These are phyloP conservation scores for Monilinia laxa DNA, from an alignment of 2,329 filamentous ascomycete species.

Conservation along the genomic window DNA sequence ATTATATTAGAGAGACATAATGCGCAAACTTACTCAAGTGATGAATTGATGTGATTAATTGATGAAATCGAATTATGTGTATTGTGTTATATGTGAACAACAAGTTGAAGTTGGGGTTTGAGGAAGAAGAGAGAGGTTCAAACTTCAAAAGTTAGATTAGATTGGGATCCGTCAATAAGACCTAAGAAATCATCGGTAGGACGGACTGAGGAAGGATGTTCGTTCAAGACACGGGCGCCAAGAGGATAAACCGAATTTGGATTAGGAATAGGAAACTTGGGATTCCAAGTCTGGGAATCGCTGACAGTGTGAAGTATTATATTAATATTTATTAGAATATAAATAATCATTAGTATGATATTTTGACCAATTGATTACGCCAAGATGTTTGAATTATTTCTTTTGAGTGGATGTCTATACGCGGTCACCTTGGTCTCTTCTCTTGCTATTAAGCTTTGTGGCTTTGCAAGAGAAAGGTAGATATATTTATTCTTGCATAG, in stretches of 20 bases:
- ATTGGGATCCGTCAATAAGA: slow-evolving; percentile 16
- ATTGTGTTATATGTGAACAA: background rate
- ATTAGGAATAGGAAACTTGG: background rate
- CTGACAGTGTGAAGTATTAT: too few relatives aligned
- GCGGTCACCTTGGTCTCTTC: too few relatives aligned
- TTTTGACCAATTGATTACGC: background rate
- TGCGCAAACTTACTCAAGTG: slow-evolving; percentile 7
- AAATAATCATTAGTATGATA: background rate
- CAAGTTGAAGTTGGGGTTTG: background rate
- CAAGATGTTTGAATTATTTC: background rate
- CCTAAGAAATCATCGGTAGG: slow-evolving; percentile 15
- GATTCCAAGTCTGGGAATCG: too few relatives aligned
- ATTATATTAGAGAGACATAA: background rate
- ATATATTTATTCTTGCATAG: too few relatives aligned
- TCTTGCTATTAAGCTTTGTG: background rate
- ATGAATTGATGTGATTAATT: background rate
- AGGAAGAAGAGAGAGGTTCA: background rate
- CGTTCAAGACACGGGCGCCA: slow-evolving; percentile 14
- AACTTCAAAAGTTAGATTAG: slow-evolving; percentile 15
- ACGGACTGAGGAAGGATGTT: slow-evolving; percentile 15
- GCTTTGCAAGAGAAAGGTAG: background rate
- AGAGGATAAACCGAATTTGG: background rate
- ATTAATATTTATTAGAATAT: too few relatives aligned
- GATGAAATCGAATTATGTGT: background rate
- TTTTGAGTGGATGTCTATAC: background rate